phyloP scores from a whole-genome alignment of 192 early-diverging fungal species.

The Thoreauomyces humboldtii region DNA sequence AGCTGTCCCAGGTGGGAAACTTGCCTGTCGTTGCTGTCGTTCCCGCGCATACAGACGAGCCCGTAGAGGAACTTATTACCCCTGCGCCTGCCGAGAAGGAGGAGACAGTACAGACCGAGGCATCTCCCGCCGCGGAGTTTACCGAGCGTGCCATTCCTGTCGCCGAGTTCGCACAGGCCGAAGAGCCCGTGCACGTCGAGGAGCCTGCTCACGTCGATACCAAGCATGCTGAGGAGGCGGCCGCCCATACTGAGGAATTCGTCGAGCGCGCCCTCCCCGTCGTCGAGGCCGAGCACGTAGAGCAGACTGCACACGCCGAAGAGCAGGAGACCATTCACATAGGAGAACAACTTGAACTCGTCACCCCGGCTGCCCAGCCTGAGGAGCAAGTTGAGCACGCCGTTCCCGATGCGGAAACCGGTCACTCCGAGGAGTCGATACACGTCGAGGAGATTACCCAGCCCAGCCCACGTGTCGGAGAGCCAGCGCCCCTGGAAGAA shows the following conservation, averaged over 20 bases:
- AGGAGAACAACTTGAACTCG: not conserved
- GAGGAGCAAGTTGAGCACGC: not conserved
- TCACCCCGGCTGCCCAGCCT: not conserved
- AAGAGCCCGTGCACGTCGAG: too few relatives aligned
- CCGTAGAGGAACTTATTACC: too few relatives aligned
- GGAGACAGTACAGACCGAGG: not conserved
- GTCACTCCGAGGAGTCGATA: not conserved
- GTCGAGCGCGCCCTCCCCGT: not conserved
- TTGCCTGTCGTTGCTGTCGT: not conserved
- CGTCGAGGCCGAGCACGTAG: too few relatives aligned
- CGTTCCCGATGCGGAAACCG: not conserved
- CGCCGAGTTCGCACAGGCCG: too few relatives aligned
- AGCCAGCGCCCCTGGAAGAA: too few relatives aligned
- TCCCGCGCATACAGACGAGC: too few relatives aligned
- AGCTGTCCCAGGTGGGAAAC: not conserved
- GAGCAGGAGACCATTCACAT: not conserved
- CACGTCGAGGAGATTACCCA: not conserved
- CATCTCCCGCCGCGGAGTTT: not conserved
- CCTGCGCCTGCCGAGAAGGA: not conserved
- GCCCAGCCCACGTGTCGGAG: too few relatives aligned
- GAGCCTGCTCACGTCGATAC: too few relatives aligned
- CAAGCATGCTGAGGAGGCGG: not conserved
- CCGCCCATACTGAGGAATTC: not conserved
- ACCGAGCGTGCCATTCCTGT: too few relatives aligned
- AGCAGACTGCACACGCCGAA: too few relatives aligned